Evolutionary conservation across 345 rosid genomes (phyloP).

Genomic region (Heritiera littoralis): DNA sequence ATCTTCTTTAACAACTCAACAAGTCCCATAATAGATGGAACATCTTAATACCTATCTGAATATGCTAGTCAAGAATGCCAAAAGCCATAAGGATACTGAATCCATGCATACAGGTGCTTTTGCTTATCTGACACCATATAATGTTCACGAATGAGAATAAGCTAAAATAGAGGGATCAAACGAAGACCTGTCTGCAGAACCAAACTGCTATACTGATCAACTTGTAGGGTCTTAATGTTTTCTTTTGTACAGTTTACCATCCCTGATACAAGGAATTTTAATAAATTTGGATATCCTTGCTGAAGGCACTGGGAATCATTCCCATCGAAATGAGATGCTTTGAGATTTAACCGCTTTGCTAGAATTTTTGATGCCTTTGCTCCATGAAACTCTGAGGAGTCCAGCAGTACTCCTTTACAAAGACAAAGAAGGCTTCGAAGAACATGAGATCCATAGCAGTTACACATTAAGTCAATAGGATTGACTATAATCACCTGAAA

Average conservation of each 20-base stretch:
- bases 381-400: conserved; percentile 68
- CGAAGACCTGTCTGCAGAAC: conserved; percentile 74
- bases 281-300: conserved; percentile 66
- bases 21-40: conserved; percentile 1
- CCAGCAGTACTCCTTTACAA: conserved; percentile 77
- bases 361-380: conserved; percentile 59
- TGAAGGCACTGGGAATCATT: conserved; percentile 37
- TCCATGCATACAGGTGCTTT: not conserved
- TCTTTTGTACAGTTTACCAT: conserved; percentile 52
- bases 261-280: conserved; percentile 59
- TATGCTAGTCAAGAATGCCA: conserved; percentile 3
- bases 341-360: conserved; percentile 73
- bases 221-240: conserved; percentile 55
- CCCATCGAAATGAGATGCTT: conserved; percentile 38
- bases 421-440: conserved; percentile 90
- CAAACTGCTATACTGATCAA: conserved; percentile 78
- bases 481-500: conserved; percentile 63
- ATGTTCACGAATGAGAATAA: not conserved
- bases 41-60: not conserved
- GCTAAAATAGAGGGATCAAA: conserved; percentile 9
- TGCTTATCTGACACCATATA: conserved; percentile 10
- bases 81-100: not conserved
- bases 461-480: conserved; percentile 67
- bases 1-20: not conserved
- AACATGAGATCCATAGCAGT: conserved; percentile 92